phyloP scores from a whole-genome alignment of 306 rosid genomes.

The Albizia julibrissin region DNA sequence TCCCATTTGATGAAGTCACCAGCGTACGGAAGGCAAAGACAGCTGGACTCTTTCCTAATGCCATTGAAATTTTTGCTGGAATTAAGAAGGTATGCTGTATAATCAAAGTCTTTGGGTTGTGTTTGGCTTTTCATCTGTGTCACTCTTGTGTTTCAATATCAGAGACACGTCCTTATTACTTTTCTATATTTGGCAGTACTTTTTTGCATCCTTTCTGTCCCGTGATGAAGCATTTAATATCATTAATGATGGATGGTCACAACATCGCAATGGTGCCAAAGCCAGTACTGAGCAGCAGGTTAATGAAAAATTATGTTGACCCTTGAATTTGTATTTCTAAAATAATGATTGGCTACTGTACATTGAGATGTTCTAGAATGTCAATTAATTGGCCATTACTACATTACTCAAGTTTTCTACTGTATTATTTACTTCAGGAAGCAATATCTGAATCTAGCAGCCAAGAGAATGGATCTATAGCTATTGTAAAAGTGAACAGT shows the following conservation, averaged over 20 bases:
- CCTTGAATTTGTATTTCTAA: background rate
- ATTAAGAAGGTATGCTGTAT: constrained; percentile 64
- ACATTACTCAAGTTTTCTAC: constrained; percentile 18
- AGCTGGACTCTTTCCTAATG: constrained; percentile 96
- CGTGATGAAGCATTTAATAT: constrained; percentile 93
- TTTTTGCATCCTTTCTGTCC: constrained; percentile 89
- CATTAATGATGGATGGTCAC: constrained; percentile 82
- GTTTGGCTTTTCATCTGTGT: constrained; percentile 25
- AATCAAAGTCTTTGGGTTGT: constrained; percentile 20
- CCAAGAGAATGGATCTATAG: constrained; percentile 52
- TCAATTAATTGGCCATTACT: constrained; percentile 17
- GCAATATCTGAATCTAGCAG: constrained; percentile 55
- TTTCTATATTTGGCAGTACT: constrained; percentile 63
- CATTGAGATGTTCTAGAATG: background rate
- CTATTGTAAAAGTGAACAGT: constrained; percentile 47
- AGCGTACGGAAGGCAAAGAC: constrained; percentile 86
- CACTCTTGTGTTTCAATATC: constrained; percentile 21
- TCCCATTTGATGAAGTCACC: constrained; percentile 79
- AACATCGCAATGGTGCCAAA: constrained; percentile 49
- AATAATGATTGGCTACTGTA: background rate
- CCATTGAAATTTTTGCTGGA: constrained; percentile 79
- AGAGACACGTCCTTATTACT: constrained; percentile 33
- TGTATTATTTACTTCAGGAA: constrained; percentile 60
- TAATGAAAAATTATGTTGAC: constrained; percentile 25
- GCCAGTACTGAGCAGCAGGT: constrained; percentile 61